phyloP scores from a whole-genome alignment of 345 rosid genomes.

The Geranium rotundifolium region DNA sequence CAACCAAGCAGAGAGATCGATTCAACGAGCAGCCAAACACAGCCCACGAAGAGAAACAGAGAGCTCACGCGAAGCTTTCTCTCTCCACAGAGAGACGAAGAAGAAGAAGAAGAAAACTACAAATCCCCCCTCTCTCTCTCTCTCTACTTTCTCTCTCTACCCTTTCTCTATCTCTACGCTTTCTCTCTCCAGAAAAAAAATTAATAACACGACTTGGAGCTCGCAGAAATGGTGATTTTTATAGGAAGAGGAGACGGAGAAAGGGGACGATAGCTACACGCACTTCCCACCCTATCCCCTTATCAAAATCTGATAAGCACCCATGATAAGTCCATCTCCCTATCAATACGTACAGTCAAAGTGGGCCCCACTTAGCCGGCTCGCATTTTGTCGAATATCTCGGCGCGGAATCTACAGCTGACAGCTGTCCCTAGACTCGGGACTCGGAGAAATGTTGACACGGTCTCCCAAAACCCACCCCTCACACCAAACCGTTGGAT shows the following conservation, averaged over 20 bases:
- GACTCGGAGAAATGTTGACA: no score
- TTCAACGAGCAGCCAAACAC: background rate
- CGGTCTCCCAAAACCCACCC: background rate
- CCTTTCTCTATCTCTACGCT: constrained; percentile 6
- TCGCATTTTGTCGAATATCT: constrained; percentile 6
- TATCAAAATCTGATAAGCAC: background rate
- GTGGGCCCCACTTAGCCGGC: constrained; percentile 59
- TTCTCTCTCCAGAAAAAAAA: background rate
- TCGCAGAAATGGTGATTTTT: constrained; percentile 35
- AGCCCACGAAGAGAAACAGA: constrained; percentile 6
- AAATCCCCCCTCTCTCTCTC: constrained; percentile 18
- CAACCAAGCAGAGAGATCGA: constrained; percentile 20
- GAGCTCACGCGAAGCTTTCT: constrained; percentile 17
- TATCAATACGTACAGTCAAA: background rate
- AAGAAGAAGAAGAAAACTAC: constrained; percentile 3
- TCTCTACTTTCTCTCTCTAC: constrained; percentile 1
- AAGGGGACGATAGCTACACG: rapidly evolving
- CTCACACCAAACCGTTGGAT: background rate
- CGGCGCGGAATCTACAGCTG: constrained; percentile 36
- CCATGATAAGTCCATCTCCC: rapidly evolving
- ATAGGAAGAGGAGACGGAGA: constrained; percentile 41
- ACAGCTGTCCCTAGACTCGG: constrained; percentile 6
- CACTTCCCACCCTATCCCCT: background rate
- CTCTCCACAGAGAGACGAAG: constrained; percentile 8
- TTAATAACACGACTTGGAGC: constrained; percentile 1